Evolutionary conservation across 495 filamentous ascomycete genomes (phyloP), one percentile per base, ranked within the genome.

Genomic region (Penicillium pulvis): DNA sequence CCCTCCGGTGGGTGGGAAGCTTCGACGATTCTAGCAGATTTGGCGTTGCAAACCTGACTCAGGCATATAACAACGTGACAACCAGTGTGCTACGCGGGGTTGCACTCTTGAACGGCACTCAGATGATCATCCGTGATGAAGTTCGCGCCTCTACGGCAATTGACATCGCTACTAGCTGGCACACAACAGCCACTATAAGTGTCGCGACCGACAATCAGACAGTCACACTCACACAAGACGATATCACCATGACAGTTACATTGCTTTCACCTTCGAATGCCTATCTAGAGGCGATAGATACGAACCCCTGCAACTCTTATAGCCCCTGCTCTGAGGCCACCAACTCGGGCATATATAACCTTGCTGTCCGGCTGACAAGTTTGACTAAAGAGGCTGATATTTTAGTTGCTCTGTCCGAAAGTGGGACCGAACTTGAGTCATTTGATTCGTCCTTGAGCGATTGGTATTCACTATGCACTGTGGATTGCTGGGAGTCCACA

Each of bases 161-260:
- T 26, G 44, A 47, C 14, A 47, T 47, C 14, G 44, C 44, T 11
- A 26, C 44, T 3, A 47, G 44, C n/a, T 47, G 44, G 44, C 44
- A 47, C 10, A 47, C 44, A 12, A 26, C 44, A 4, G 44, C 44
- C 7, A 26, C 10, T 4, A n/a, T 47, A 9, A 28, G 3, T 6
- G 3, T 47, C 1, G 44, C 10, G 2, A 47, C 12, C 4, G 44
- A 26, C 10, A 47, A 47, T 28, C 20, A 16, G 9, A 47, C 20
- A 7, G 44, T 20, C 12, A 26, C 20, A 11, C 26, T 47, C 5
- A 47, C 44, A 8, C 44, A 47, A 12, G 44, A 26, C 24, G 20
- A 26, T 26, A 16, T 47, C 9, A 26, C 19, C 19, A 47, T 47
- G 44, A 19, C 24, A 0, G 23, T 47, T 8, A 47, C 23, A 11